Evolutionary conservation across 768 basidiomycete species (phyloP).

Genomic region (Rhodotorula sphaerocarpa): DNA sequence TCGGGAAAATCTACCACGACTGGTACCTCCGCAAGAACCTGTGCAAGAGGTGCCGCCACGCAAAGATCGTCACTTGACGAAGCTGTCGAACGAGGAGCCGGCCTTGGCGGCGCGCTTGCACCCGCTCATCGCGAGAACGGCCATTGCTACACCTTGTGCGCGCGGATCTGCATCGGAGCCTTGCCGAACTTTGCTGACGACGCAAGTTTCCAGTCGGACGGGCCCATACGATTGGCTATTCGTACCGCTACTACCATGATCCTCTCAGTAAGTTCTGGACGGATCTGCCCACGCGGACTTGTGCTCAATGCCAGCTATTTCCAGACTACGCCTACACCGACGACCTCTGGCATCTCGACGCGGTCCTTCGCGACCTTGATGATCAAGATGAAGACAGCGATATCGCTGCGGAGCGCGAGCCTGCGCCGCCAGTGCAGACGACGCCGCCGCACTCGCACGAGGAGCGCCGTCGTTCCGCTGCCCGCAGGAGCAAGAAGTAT

Average conservation of each 20-base stretch:
- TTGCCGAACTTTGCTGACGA: no score
- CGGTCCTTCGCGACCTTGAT: not conserved
- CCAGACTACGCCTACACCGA: not conserved
- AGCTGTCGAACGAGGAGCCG: not conserved
- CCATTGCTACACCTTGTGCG: no score
- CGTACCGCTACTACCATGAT: no score
- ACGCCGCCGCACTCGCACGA: no score
- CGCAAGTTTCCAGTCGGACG: no score
- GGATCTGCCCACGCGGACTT: not conserved
- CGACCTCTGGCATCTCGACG: not conserved
- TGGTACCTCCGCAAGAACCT: not conserved
- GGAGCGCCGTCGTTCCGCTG: no score
- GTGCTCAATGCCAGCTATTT: not conserved
- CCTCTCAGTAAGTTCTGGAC: no score
- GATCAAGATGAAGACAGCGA: constrained; percentile 2
- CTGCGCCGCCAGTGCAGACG: no score
- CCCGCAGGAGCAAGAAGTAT: no score
- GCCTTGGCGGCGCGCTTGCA: not conserved
- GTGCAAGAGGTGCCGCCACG: not conserved
- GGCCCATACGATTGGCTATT: no score
- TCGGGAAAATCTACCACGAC: not conserved
- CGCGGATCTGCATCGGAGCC: no score
- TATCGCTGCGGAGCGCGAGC: not conserved
- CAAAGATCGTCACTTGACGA: not conserved
- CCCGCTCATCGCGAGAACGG: not conserved